Evolutionary conservation across 805 yeast species (phyloP).

Genomic region (Starmerella sp.): DNA sequence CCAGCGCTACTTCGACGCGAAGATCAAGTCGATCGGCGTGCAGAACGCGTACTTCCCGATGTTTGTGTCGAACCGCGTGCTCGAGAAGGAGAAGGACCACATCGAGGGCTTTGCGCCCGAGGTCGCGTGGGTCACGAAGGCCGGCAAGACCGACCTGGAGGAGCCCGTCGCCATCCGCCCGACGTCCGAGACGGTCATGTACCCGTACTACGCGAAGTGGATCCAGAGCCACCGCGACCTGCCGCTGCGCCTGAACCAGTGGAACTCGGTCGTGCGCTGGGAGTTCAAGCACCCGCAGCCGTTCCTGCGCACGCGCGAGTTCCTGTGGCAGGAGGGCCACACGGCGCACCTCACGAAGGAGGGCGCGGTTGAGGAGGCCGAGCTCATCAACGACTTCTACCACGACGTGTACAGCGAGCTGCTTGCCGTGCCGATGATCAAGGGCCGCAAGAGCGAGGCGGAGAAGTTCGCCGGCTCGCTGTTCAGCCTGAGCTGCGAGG

Average conservation of each 20-base stretch:
- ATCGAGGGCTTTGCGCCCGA: slow-evolving; percentile 99
- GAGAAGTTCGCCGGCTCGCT: slow-evolving; percentile 98
- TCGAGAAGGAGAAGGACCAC: slow-evolving; percentile 97
- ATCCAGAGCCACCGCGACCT: slow-evolving; percentile 95
- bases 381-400: slow-evolving; percentile 76
- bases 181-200: slow-evolving; percentile 98
- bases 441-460: slow-evolving; percentile 91
- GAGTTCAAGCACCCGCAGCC: slow-evolving; percentile 99
- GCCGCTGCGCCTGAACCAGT: slow-evolving; percentile 91
- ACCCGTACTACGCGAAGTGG: slow-evolving; percentile 99
- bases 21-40: slow-evolving; percentile 82
- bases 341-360: slow-evolving; percentile 84
- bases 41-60: slow-evolving; percentile 95
- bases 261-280: slow-evolving; percentile 99
- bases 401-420: slow-evolving; percentile 77
- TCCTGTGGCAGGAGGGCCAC: slow-evolving; percentile 99
- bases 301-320: slow-evolving; percentile 95
- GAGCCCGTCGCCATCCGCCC: slow-evolving; percentile 99
- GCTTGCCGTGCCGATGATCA: slow-evolving; percentile 93
- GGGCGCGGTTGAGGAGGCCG: slow-evolving; percentile 74
- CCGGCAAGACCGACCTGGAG: slow-evolving; percentile 87
- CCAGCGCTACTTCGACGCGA: slow-evolving; percentile 71
- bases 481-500: slow-evolving; percentile 92
- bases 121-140: slow-evolving; percentile 98
- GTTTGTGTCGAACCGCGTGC: slow-evolving; percentile 87